A percentile compares a stretch with the other conserved stretches of the same genome.
These are phyloP conservation scores for Mucor circinelloides DNA, from an alignment of 371 early-diverging fungal species.

Conservation along the genomic window DNA sequence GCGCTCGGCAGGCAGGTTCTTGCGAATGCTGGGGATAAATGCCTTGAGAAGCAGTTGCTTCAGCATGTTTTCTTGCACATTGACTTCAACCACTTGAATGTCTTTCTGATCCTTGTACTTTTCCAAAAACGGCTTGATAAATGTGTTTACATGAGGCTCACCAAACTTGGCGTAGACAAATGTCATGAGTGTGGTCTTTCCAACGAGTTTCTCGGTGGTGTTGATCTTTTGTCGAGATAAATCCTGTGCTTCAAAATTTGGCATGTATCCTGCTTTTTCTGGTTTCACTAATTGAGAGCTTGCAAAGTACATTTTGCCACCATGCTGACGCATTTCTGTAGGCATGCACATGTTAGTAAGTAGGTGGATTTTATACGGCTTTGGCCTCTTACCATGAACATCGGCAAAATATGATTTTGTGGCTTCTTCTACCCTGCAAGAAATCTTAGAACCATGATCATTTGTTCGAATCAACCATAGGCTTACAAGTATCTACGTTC, in stretches of 20 bases:
- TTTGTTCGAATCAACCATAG: neutral
- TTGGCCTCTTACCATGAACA: constrained; percentile 53
- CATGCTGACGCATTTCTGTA: constrained; percentile 62
- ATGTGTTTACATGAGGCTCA: constrained; percentile 67
- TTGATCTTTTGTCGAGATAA: constrained; percentile 57
- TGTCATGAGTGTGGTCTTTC: constrained; percentile 64
- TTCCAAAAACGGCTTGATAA: constrained; percentile 53
- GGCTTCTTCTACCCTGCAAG: constrained; percentile 55
- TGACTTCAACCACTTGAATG: constrained; percentile 50
- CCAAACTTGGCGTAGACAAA: constrained; percentile 76
- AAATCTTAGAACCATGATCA: neutral
- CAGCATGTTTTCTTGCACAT: constrained; percentile 65
- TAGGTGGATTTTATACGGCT: neutral
- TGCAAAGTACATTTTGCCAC: constrained; percentile 73
- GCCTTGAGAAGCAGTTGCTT: constrained; percentile 66
- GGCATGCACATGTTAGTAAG: neutral
- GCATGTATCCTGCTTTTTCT: constrained; percentile 69
- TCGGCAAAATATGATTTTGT: constrained; percentile 72
- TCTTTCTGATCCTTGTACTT: constrained; percentile 38
- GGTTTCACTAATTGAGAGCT: constrained; percentile 48
- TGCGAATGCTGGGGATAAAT: constrained; percentile 65
- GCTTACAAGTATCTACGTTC: constrained; percentile 63
- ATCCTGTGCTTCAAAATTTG: constrained; percentile 66
- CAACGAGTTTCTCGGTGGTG: constrained; percentile 56
- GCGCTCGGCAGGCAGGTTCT: constrained; percentile 57